These are phyloP conservation scores for Mycena belliarum DNA, from an alignment of 768 basidiomycete species.

Conservation along the genomic window DNA sequence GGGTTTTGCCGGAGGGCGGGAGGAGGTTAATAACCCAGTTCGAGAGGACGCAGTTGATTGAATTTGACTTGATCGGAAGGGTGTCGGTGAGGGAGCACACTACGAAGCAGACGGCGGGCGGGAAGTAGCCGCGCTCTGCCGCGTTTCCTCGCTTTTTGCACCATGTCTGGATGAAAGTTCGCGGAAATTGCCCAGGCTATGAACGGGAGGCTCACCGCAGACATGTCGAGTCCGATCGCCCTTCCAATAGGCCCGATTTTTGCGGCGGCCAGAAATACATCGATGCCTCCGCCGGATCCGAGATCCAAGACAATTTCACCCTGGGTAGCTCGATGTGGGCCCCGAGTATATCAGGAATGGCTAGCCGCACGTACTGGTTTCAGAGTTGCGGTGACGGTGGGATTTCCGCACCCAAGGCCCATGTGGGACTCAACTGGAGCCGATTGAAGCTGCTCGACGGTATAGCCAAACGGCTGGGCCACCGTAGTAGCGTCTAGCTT, in stretches of 20 bases:
- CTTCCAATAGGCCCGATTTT: slow-evolving; percentile 51
- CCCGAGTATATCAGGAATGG: not conserved
- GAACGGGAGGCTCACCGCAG: too few relatives aligned
- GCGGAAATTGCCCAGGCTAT: too few relatives aligned
- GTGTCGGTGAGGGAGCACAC: slow-evolving; percentile 41
- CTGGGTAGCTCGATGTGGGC: slow-evolving; percentile 31
- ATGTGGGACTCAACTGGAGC: slow-evolving; percentile 47
- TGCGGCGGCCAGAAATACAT: slow-evolving; percentile 53
- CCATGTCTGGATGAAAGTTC: slow-evolving; percentile 48
- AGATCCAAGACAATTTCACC: slow-evolving; percentile 60
- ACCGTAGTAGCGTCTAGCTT: slow-evolving; percentile 33
- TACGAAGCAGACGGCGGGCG: slow-evolving; percentile 53
- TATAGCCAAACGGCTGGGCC: slow-evolving; percentile 51
- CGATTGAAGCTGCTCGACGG: slow-evolving; percentile 39
- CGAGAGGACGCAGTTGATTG: slow-evolving; percentile 57
- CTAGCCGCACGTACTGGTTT: slow-evolving; percentile 36
- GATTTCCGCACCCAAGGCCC: slow-evolving; percentile 59
- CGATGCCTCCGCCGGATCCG: slow-evolving; percentile 58
- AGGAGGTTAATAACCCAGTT: slow-evolving; percentile 60
- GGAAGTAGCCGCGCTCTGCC: slow-evolving; percentile 35
- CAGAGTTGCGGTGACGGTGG: slow-evolving; percentile 45
- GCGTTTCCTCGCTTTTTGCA: slow-evolving; percentile 48
- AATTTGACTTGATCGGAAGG: slow-evolving; percentile 47
- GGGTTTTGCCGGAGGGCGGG: slow-evolving; percentile 40
- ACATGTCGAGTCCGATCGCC: slow-evolving; percentile 56